A percentile compares a stretch with the other conserved stretches of the same genome.
These are phyloP conservation scores for Penicillium malachiteum DNA, from an alignment of 495 filamentous ascomycete species.

Conservation along the genomic window DNA sequence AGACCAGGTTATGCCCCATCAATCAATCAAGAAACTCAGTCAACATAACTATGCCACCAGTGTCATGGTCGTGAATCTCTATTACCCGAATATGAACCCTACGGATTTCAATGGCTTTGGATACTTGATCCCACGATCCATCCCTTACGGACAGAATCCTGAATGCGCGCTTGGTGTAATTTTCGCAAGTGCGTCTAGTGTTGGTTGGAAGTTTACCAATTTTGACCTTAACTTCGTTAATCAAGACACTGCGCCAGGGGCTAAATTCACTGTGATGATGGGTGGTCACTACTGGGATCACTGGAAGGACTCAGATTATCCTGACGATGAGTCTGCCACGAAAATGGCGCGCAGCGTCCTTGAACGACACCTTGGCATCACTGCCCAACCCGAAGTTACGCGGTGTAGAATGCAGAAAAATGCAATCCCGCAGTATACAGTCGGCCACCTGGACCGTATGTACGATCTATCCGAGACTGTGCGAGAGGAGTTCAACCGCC, in stretches of 20 bases:
- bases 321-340: slow-evolving; percentile 61
- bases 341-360: slow-evolving; percentile 67
- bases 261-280: slow-evolving; percentile 92
- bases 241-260: slow-evolving; percentile 60
- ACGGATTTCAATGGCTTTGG: slow-evolving; percentile 75
- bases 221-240: too few species aligned
- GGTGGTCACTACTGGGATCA: slow-evolving; percentile 91
- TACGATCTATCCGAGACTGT: slow-evolving; percentile 54
- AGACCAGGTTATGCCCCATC: slow-evolving; percentile 10
- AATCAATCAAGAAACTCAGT: slow-evolving; percentile 38
- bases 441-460: slow-evolving; percentile 72
- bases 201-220: too few species aligned
- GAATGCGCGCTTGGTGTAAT: slow-evolving; percentile 86
- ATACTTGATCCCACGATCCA: slow-evolving; percentile 77
- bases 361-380: slow-evolving; percentile 70
- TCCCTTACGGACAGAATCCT: slow-evolving; percentile 71
- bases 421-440: slow-evolving; percentile 86
- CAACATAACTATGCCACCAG: slow-evolving; percentile 63
- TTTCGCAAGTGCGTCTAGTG: slow-evolving; percentile 73
- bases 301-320: slow-evolving; percentile 50
- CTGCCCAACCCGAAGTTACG: slow-evolving; percentile 52
- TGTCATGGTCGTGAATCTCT: slow-evolving; percentile 90
- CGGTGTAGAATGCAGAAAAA: slow-evolving; percentile 64
- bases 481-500: slow-evolving; percentile 54
- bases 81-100: slow-evolving; percentile 64